Evolutionary conservation across 352 stramenopile species (phyloP).

Genomic region (Globisporangium lucens): DNA sequence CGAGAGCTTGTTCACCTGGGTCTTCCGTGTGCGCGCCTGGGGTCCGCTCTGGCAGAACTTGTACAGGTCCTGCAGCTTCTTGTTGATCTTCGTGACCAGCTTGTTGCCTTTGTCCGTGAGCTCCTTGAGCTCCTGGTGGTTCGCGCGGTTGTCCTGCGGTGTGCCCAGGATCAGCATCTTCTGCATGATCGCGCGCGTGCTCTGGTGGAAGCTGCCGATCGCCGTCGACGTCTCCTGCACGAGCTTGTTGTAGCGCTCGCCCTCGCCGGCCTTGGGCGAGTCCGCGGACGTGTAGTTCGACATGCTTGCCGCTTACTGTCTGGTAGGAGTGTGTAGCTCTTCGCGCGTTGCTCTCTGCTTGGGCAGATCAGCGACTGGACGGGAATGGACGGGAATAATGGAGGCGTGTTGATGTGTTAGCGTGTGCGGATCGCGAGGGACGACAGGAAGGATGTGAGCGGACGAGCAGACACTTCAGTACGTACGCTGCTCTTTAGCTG

Average conservation of each 20-base stretch:
- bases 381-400: background rate
- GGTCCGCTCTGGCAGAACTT: slow-evolving; percentile 26
- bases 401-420: background rate
- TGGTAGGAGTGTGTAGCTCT: background rate
- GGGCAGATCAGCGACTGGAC: background rate
- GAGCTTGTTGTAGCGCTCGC: slow-evolving; percentile 48
- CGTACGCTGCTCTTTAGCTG: background rate
- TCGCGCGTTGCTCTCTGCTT: background rate
- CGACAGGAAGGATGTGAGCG: background rate
- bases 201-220: slow-evolving; percentile 59
- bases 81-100: slow-evolving; percentile 55
- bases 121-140: slow-evolving; percentile 62
- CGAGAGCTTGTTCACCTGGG: slow-evolving; percentile 53
- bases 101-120: slow-evolving; percentile 60
- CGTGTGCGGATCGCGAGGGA: background rate
- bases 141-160: slow-evolving; percentile 50
- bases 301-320: slow-evolving; percentile 2
- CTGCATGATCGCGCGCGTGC: slow-evolving; percentile 52
- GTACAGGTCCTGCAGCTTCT: slow-evolving; percentile 44
- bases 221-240: slow-evolving; percentile 58
- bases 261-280: slow-evolving; percentile 46
- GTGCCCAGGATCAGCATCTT: slow-evolving; percentile 64
- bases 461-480: background rate
- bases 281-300: slow-evolving; percentile 52
- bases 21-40: slow-evolving; percentile 38